A percentile compares a stretch with the other conserved stretches of the same genome.
phyloP scores from a whole-genome alignment of 441 rosid species.

The Cnidoscolus chayamansa region DNA sequence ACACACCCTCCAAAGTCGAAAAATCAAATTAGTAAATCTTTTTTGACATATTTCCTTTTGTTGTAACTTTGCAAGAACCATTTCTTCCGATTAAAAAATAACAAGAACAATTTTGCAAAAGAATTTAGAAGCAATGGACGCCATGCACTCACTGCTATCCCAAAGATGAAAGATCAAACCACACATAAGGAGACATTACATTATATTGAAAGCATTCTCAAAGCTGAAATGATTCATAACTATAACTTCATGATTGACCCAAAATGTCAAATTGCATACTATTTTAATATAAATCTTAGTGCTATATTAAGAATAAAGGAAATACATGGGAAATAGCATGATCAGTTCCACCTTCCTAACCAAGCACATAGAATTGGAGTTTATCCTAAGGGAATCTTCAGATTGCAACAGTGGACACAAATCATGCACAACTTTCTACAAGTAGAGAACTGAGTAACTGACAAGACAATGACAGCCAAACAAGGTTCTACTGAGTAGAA shows the following conservation, averaged over 20 bases:
- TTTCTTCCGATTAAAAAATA: not conserved
- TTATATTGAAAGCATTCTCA: not conserved
- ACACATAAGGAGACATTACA: not conserved
- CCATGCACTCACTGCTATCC: not conserved
- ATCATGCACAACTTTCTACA: not conserved
- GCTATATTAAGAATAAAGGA: conserved; percentile 3
- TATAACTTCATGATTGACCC: not conserved
- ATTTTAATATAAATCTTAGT: not conserved
- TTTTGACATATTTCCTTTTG: not conserved
- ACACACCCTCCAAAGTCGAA: not conserved
- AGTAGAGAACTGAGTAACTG: not conserved
- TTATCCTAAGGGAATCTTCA: conserved; percentile 7
- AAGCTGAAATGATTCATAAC: not conserved
- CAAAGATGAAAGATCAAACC: not conserved
- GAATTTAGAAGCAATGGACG: not conserved
- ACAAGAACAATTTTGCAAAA: not conserved
- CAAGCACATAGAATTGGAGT: not conserved
- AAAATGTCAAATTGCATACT: not conserved
- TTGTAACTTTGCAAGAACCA: not conserved
- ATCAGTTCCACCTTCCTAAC: conserved; percentile 9
- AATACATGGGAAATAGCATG: not conserved
- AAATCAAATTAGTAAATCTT: no score
- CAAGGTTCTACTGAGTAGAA: not conserved
- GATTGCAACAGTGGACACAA: not conserved
- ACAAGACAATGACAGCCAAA: not conserved